Conservation (phyloP, 2,329 filamentous ascomycete species). For the Stagonosporopsis tanaceti region DNA sequence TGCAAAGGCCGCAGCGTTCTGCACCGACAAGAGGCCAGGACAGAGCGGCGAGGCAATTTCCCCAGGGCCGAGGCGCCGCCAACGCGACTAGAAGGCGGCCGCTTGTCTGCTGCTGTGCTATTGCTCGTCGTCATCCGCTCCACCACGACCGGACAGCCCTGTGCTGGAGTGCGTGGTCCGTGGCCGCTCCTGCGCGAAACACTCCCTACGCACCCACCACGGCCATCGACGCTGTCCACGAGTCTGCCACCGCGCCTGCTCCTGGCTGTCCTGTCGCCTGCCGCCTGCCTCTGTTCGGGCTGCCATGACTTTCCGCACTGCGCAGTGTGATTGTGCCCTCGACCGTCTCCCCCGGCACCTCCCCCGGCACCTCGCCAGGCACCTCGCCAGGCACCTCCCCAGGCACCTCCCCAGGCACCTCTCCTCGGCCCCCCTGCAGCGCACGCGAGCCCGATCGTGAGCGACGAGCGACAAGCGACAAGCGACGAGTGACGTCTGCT, state of each 20-base stretch:
- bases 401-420: conserved; percentile 2
- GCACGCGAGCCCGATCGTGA: conserved; percentile 9
- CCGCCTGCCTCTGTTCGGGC: conserved; percentile 42
- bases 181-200: conserved; percentile 20
- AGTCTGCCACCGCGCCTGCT: conserved; percentile 54
- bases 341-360: conserved; percentile 6
- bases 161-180: conserved; percentile 7
- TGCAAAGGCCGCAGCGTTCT: too few relatives aligned
- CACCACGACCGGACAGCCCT: conserved; percentile 10
- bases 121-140: conserved; percentile 6
- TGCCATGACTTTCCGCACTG: conserved; percentile 33
- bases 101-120: conserved; percentile 5
- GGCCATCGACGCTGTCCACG: conserved; percentile 1
- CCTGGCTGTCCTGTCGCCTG: background rate
- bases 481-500: conserved; percentile 1
- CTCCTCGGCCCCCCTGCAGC: conserved; percentile 1
- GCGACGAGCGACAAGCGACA: too few relatives aligned
- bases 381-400: too few relatives aligned
- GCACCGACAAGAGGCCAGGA: background rate
- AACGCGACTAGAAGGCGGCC: conserved; percentile 14
- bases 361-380: too few relatives aligned
- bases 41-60: background rate
- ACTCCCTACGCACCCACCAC: conserved; percentile 13
- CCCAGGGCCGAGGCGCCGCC: conserved; percentile 9
- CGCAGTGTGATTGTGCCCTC: conserved; percentile 14